Evolutionary conservation across 345 rosid genomes (phyloP), one percentile per base, ranked within the genome.

Genomic region (Punica granatum): DNA sequence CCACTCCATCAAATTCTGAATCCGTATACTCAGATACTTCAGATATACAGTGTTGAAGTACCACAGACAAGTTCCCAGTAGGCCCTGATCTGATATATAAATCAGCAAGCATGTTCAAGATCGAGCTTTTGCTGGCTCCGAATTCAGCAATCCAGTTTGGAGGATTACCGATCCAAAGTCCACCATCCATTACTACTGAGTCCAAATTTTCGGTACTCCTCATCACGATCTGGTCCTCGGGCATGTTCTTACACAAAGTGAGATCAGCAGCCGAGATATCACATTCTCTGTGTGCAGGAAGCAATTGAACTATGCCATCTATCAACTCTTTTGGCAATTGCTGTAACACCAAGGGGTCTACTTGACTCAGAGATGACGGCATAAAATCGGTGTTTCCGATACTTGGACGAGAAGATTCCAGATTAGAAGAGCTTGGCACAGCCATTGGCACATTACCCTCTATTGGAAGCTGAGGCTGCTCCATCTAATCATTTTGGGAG

Each of bases 321-420:
- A 89, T 87, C 79, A 88, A 69, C 70, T 85, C 93, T 66, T 88
- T 92, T 58, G 97, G 98, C 79, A 92, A 80, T 71, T 88, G 85
- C 69, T 87, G 93, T 69, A 90, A 78, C 70, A 90, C 96, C 8
- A 88, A 84, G 49, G 69, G 67, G 71, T 92, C 97, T 41, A 92
- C 71, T 79, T 92, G 98, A 75, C 93, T 90, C 66, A 93, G 77
- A 60, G 98, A 87, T 66, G 75, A 78, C 71, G 94, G 97, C 86
- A 93, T 74, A 69, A 86, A 73, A 75, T 85, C 92, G 68, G 72
- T 67, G 35, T 73, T 79, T 41, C 77, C 75, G 32, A 56, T 75
- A 68, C 56, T 62, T 5, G 46, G 34, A 46, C 48, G 46, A 39
- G 63, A 61, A 73, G 44, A 68, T 49, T 73, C 73, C 63, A 36